phyloP scores from a whole-genome alignment of 139 green algal genomes.

The Axilococcus clingmanii region DNA sequence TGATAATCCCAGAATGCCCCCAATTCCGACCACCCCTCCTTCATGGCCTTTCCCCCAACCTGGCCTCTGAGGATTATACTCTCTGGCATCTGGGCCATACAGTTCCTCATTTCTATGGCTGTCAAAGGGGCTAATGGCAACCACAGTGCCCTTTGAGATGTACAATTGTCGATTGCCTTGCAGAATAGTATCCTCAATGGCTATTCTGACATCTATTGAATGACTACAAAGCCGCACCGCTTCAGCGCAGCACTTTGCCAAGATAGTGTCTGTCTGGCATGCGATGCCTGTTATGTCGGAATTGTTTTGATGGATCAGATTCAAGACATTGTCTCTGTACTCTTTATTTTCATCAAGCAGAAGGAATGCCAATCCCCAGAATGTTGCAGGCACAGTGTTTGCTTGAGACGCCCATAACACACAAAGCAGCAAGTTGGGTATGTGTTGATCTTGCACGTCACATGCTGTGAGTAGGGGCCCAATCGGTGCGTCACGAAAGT shows the following conservation, averaged over 20 bases:
- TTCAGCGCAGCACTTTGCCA: conserved; percentile 21
- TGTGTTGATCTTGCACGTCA: conserved; percentile 20
- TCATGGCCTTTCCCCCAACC: neutral
- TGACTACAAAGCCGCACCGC: conserved; percentile 41
- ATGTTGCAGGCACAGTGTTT: conserved; percentile 51
- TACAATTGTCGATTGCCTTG: neutral
- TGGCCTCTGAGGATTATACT: conserved; percentile 7
- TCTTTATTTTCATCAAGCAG: conserved; percentile 45
- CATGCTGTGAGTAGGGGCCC: conserved; percentile 38
- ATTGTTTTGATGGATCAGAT: neutral
- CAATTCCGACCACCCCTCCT: conserved; percentile 31
- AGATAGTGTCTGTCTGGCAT: neutral
- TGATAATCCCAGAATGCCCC: conserved; percentile 34
- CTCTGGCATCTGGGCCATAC: conserved; percentile 10
- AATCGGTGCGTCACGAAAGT: conserved; percentile 36
- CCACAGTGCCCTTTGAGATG: conserved; percentile 32
- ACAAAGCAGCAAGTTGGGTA: conserved; percentile 58
- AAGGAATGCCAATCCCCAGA: conserved; percentile 57
- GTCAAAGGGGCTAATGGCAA: conserved; percentile 52
- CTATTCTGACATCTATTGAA: conserved; percentile 51
- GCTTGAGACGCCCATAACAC: conserved; percentile 65
- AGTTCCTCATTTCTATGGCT: conserved; percentile 42
- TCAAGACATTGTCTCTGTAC: conserved; percentile 9
- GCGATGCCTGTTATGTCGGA: neutral
- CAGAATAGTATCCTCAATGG: conserved; percentile 9